Conservation (phyloP, 352 stramenopile genomes). For the Phytopythium ostracodes region DNA sequence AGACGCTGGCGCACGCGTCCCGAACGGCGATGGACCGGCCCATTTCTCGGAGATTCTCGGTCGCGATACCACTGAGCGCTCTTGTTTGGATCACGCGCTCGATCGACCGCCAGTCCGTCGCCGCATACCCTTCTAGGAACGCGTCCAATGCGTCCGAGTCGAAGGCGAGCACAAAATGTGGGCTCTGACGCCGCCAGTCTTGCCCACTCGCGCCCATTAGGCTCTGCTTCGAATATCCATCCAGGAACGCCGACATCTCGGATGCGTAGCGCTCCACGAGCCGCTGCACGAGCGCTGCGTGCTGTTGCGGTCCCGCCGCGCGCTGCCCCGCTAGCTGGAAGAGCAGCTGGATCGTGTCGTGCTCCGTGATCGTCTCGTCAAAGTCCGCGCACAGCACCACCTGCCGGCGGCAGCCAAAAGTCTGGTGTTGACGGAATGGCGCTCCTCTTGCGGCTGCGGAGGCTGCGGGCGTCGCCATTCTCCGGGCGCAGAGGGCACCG, state of each 20-base stretch:
- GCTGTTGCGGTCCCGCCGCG: slow-evolving; percentile 1
- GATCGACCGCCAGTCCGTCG: slow-evolving; percentile 43
- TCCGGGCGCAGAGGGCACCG: too few species aligned
- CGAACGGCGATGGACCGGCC: slow-evolving; percentile 21
- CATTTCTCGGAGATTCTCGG: slow-evolving; percentile 8
- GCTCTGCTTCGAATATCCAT: background rate
- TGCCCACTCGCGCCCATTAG: background rate
- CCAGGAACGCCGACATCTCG: slow-evolving; percentile 24
- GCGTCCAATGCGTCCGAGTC: slow-evolving; percentile 23
- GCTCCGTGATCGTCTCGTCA: slow-evolving; percentile 62
- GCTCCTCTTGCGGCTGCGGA: background rate
- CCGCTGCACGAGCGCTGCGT: slow-evolving; percentile 17
- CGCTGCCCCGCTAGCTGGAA: slow-evolving; percentile 27
- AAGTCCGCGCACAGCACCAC: slow-evolving; percentile 51
- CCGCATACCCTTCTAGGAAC: slow-evolving; percentile 44
- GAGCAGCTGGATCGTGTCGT: slow-evolving; percentile 55
- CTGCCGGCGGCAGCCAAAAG: background rate
- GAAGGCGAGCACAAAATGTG: slow-evolving; percentile 13
- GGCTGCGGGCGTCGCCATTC: background rate
- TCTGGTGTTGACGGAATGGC: background rate
- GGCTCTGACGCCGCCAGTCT: background rate
- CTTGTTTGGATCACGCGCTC: slow-evolving; percentile 30
- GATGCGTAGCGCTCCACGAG: slow-evolving; percentile 33
- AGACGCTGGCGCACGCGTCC: slow-evolving; percentile 23
- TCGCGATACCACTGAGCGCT: slow-evolving; percentile 32